These are phyloP conservation scores for Capronia epimyces DNA, from an alignment of 2,329 filamentous ascomycete genomes.

Conservation along the genomic window DNA sequence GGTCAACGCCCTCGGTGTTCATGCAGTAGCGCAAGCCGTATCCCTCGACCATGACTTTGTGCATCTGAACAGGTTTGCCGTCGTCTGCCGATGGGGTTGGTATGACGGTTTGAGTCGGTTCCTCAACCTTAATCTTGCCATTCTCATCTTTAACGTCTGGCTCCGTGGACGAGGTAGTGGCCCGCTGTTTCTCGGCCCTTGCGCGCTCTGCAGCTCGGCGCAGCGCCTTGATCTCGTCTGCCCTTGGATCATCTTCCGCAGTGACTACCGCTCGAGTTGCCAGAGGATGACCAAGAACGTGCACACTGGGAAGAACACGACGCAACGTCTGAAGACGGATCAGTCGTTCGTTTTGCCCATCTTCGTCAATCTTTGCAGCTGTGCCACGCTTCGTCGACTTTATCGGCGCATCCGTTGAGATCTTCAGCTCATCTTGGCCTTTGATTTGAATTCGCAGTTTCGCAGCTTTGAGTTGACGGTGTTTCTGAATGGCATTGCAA, in stretches of 20 bases:
- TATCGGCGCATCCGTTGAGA: constrained; percentile 57
- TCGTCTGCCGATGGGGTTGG: constrained; percentile 40
- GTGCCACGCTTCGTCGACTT: constrained; percentile 40
- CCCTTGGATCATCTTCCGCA: constrained; percentile 29
- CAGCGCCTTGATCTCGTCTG: constrained; percentile 26
- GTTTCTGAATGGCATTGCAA: constrained; percentile 65
- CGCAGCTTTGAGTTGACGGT: constrained; percentile 66
- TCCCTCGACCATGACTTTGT: constrained; percentile 80
- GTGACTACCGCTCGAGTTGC: constrained; percentile 54
- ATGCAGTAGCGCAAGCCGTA: constrained; percentile 87
- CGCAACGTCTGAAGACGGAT: constrained; percentile 80
- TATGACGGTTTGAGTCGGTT: constrained; percentile 3
- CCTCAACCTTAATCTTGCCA: constrained; percentile 18
- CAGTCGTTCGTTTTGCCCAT: constrained; percentile 60
- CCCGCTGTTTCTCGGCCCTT: constrained; percentile 2
- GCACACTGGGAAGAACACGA: constrained; percentile 71
- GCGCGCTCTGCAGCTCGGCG: constrained; percentile 8
- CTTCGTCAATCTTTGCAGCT: constrained; percentile 40
- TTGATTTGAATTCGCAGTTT: constrained; percentile 57
- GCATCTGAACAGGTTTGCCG: constrained; percentile 61
- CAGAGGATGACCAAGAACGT: constrained; percentile 83
- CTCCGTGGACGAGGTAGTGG: constrained; percentile 5
- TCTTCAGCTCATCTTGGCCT: constrained; percentile 58
- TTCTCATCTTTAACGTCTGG: constrained; percentile 20
- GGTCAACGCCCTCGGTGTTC: constrained; percentile 86